These are phyloP conservation scores for Trichosporon sp. DNA, from an alignment of 1,284 basidiomycete genomes.

Conservation along the genomic window DNA sequence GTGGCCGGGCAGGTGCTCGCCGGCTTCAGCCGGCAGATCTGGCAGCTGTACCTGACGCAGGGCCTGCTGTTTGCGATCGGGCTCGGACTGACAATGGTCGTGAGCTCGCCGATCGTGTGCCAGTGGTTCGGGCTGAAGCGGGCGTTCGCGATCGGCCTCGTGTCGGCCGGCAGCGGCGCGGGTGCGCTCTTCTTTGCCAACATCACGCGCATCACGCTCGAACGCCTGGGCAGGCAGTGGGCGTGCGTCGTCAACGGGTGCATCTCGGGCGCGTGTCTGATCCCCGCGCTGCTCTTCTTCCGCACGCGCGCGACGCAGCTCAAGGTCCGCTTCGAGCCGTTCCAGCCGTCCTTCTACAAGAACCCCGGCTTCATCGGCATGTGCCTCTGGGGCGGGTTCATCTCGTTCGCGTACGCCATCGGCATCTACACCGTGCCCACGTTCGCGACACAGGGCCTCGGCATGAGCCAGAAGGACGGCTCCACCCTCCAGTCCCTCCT, in stretches of 20 bases:
- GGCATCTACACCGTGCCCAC: conserved; percentile 50
- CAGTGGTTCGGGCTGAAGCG: conserved; percentile 23
- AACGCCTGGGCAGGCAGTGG: conserved; percentile 39
- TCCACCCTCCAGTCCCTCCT: conserved; percentile 50
- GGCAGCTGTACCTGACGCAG: conserved; percentile 36
- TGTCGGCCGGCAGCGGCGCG: conserved; percentile 40
- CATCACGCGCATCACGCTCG: conserved; percentile 39
- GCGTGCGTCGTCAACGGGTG: conserved; percentile 36
- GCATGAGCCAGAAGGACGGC: conserved; percentile 49
- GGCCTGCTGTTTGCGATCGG: conserved; percentile 41
- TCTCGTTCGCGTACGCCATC: conserved; percentile 49
- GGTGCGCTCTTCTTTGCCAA: conserved; percentile 45
- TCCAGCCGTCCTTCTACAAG: conserved; percentile 32
- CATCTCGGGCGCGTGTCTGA: conserved; percentile 41
- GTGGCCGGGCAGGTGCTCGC: conserved; percentile 37
- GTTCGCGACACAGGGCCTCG: conserved; percentile 47
- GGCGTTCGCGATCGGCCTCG: conserved; percentile 29
- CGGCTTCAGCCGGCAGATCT: conserved; percentile 27
- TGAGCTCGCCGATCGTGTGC: conserved; percentile 16
- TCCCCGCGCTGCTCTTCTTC: conserved; percentile 39
- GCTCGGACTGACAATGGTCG: conserved; percentile 24
- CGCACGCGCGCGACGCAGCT: conserved; percentile 24
- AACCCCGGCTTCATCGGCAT: conserved; percentile 41
- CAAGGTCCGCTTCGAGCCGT: conserved; percentile 27
- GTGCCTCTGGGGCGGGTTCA: conserved; percentile 29